A percentile compares a stretch with the other conserved stretches of the same genome.
Conservation (phyloP, 495 filamentous ascomycete genomes). For the Penicillium goetzii region DNA sequence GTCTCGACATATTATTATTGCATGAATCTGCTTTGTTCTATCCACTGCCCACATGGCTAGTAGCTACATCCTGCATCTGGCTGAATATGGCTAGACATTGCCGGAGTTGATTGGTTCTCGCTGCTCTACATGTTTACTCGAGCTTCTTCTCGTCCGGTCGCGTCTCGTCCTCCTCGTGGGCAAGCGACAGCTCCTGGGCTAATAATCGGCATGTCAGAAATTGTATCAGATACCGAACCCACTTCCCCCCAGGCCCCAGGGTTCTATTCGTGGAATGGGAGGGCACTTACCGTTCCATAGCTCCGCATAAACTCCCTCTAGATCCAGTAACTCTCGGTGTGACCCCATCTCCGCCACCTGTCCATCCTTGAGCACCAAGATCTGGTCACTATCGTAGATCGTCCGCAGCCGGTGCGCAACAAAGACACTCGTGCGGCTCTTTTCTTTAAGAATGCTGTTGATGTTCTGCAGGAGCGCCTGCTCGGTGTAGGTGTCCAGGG, state of each 20-base stretch:
- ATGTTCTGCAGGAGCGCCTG: slow-evolving; percentile 90
- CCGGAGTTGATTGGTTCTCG: neutral
- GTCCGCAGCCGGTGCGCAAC: slow-evolving; percentile 91
- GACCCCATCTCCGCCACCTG: slow-evolving; percentile 83
- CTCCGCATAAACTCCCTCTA: slow-evolving; percentile 80
- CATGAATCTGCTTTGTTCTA: neutral
- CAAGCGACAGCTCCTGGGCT: slow-evolving; percentile 53
- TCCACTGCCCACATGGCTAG: neutral
- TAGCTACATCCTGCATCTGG: neutral
- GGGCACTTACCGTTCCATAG: slow-evolving; percentile 79
- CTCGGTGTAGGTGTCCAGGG: slow-evolving; percentile 94
- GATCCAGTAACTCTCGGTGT: slow-evolving; percentile 80
- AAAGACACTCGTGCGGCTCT: slow-evolving; percentile 87
- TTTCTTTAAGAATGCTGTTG: slow-evolving; percentile 89
- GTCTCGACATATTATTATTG: neutral
- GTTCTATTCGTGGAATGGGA: neutral
- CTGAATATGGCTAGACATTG: neutral
- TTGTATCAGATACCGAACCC: neutral
- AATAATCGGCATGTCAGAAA: slow-evolving; percentile 15
- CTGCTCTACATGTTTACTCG: neutral
- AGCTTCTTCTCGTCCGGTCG: neutral
- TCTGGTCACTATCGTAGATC: slow-evolving; percentile 91
- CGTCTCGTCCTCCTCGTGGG: slow-evolving; percentile 39
- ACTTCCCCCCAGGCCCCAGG: neutral
- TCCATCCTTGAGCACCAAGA: slow-evolving; percentile 87